Conservation (phyloP, 257 asterid species). For the Perilla frutescens region DNA sequence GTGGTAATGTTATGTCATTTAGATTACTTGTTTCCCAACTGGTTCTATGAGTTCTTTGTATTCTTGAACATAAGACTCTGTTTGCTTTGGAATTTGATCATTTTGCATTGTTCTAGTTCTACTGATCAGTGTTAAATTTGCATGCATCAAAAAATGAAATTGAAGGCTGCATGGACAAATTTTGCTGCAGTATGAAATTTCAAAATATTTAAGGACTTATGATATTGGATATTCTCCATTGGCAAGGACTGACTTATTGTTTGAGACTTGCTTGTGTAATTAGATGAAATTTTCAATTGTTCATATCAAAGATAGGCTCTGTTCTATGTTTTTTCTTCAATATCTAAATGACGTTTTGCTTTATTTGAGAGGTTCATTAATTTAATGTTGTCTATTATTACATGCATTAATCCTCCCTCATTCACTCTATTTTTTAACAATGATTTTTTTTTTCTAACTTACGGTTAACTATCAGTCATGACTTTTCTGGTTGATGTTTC, state of each 20-base stretch:
- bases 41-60: background rate
- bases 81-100: background rate
- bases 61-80: background rate
- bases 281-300: constrained; percentile 16
- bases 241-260: constrained; percentile 10
- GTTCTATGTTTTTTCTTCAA: constrained; percentile 3
- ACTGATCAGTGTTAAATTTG: background rate
- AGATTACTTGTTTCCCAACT: background rate
- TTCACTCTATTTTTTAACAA: background rate
- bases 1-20: constrained; percentile 4
- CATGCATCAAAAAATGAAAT: background rate
- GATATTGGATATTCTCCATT: constrained; percentile 9
- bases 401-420: constrained; percentile 10
- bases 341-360: constrained; percentile 15
- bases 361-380: constrained; percentile 15
- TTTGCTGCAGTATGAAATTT: background rate
- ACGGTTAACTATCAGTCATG: background rate
- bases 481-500: constrained; percentile 17
- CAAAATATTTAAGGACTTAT: background rate
- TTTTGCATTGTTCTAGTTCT: background rate
- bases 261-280: background rate
- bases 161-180: constrained; percentile 3
- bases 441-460: background rate
- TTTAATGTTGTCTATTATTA: constrained; percentile 10
- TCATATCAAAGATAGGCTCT: constrained; percentile 13